Evolutionary conservation across 345 rosid genomes (phyloP).

Genomic region (Microthlaspi erraticum): DNA sequence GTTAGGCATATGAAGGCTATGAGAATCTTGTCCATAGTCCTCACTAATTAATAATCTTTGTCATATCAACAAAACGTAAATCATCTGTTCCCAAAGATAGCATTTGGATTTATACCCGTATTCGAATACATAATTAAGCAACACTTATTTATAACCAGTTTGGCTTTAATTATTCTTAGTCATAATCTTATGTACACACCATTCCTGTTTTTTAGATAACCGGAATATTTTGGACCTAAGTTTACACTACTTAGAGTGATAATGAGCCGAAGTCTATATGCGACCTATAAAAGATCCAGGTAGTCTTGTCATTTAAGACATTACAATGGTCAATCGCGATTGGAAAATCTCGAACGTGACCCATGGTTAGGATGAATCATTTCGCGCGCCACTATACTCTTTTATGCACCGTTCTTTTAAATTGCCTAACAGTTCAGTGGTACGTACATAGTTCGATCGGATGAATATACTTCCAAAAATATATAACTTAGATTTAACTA

Average conservation of each 20-base stretch:
- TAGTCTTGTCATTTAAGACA: not conserved
- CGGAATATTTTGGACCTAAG: not conserved
- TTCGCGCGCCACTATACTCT: not conserved
- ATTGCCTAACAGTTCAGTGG: not conserved
- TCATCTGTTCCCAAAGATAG: not conserved
- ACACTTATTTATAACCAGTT: not conserved
- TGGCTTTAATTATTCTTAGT: not conserved
- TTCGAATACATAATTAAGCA: not conserved
- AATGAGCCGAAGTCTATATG: too few species aligned
- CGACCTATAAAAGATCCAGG: not conserved
- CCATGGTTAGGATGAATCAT: not conserved
- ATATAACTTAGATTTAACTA: slow-evolving; percentile 18
- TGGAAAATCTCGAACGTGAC: not conserved
- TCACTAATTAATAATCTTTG: not conserved
- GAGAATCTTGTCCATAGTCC: not conserved
- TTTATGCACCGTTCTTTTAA: not conserved
- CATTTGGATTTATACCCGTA: not conserved
- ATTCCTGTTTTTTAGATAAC: not conserved
- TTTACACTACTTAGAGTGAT: too few species aligned
- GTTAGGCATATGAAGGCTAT: not conserved
- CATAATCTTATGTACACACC: not conserved
- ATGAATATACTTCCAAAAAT: not conserved
- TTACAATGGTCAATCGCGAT: not conserved
- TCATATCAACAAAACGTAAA: not conserved
- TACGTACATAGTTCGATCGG: not conserved